Evolutionary conservation across 768 basidiomycete genomes (phyloP), one percentile per base, ranked within the genome.

Genomic region (Hericium rajendrae): DNA sequence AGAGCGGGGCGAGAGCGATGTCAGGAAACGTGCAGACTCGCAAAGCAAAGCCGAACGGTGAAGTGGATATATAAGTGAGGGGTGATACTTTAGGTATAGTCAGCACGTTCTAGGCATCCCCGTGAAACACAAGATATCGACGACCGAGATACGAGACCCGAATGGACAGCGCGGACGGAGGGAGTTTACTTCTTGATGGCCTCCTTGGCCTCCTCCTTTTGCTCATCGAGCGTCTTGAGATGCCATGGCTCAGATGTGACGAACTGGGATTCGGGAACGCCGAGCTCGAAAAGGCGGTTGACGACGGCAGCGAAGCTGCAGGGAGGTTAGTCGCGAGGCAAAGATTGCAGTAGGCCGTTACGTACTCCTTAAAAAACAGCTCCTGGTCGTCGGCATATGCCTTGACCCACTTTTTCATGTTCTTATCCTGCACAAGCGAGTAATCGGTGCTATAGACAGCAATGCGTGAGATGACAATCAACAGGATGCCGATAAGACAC

Each of bases 331-430:
- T 48, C 16, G 12, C 12, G 46, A n/a, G 9, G 3, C 13, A n/a
- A 15, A n/a, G 3, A 15, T n/a, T n/a, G 43, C 9, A 18, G 43
- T 9, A 18, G 24, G 51, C 28, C 0, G 15, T 18, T 16, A 78
- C 88, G 63, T 69, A 97, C 91, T 97, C 95, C 69, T 86, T 85
- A 81, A 97, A 97, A 82, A 90, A 99, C 20, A 89, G 76, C 6
- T 87, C 80, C 69, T 88, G 81, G 67, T 86, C 82, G 40, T 89
- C 80, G 37, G 95, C 94, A 67, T 97, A 98, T 16, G 83, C 80
- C 74, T 91, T 83, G 56, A 88, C 88, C 65, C 75, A 83, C 72
- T 92, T 91, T 77, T 86, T 90, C 83, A 97, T 97, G 62, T 74
- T 76, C 82, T 92, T 97, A 76, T 98, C 95, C 70, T 87, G 84